Conservation (phyloP, 805 yeast species). For the Trichomonascus vanleenenianus region DNA sequence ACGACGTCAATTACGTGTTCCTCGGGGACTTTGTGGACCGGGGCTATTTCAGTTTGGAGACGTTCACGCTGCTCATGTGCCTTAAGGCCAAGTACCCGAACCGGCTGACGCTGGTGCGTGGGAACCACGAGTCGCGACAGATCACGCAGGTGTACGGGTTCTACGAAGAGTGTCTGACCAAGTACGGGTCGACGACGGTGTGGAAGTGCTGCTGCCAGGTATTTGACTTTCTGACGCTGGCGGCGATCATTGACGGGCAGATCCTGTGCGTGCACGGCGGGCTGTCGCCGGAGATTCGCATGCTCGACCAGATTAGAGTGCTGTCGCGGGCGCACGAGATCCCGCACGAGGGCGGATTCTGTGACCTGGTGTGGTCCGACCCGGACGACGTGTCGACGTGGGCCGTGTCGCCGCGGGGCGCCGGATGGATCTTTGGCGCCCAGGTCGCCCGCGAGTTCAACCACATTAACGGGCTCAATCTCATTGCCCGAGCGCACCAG, state of each 20-base stretch:
- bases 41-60: slow-evolving; percentile 92
- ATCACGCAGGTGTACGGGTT: slow-evolving; percentile 99
- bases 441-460: slow-evolving; percentile 93
- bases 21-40: slow-evolving; percentile 96
- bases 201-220: slow-evolving; percentile 97
- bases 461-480: slow-evolving; percentile 79
- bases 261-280: slow-evolving; percentile 97
- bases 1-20: slow-evolving; percentile 72
- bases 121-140: slow-evolving; percentile 96
- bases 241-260: slow-evolving; percentile 93
- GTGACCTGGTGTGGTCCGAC: slow-evolving; percentile 96
- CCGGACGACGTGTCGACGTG: slow-evolving; percentile 97
- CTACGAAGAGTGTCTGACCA: slow-evolving; percentile 89
- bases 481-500: slow-evolving; percentile 96
- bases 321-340: slow-evolving; percentile 95
- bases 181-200: slow-evolving; percentile 89
- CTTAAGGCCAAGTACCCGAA: slow-evolving; percentile 82
- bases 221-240: slow-evolving; percentile 85
- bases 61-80: slow-evolving; percentile 90
- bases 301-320: slow-evolving; percentile 94
- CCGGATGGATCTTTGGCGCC: slow-evolving; percentile 96
- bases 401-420: slow-evolving; percentile 98
- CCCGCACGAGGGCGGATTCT: slow-evolving; percentile 98
- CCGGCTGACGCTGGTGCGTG: slow-evolving; percentile 83
- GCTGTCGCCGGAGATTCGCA: slow-evolving; percentile 90